phyloP scores from a whole-genome alignment of 345 rosid species.

The Excoecaria cochinchinensis region DNA sequence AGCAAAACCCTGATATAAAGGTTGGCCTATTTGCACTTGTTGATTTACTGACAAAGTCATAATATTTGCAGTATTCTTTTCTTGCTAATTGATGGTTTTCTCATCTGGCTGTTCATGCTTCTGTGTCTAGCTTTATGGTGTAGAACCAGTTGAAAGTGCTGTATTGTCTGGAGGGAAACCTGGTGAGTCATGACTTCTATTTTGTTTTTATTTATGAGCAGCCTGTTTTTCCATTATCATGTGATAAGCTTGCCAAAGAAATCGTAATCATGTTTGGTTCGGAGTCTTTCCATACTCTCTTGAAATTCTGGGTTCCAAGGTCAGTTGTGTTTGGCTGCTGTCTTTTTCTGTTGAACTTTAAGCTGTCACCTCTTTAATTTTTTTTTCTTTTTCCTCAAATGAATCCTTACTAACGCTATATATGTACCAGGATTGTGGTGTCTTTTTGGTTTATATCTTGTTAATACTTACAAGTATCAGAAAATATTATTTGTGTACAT shows the following conservation, averaged over 20 bases:
- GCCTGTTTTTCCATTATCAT: not conserved
- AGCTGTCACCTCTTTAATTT: not conserved
- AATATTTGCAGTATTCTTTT: not conserved
- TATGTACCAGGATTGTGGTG: not conserved
- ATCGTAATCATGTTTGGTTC: not conserved
- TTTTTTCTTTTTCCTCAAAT: not conserved
- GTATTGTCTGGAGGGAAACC: conserved; percentile 36
- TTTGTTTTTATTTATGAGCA: not conserved
- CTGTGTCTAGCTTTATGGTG: conserved; percentile 24
- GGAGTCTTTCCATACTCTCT: not conserved
- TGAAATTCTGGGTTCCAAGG: not conserved
- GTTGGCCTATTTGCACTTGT: conserved; percentile 27
- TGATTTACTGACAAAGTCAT: not conserved
- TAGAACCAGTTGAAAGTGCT: conserved; percentile 37
- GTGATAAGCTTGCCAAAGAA: not conserved
- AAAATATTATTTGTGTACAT: not conserved
- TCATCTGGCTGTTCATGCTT: not conserved
- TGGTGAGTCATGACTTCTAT: conserved; percentile 21
- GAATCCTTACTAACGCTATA: too few species aligned
- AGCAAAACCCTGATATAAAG: conserved; percentile 64
- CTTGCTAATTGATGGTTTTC: not conserved
- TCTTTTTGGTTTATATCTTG: not conserved
- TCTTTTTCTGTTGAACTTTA: not conserved
- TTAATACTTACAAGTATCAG: not conserved
- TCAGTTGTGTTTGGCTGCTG: not conserved